Conservation (phyloP, 2,329 filamentous ascomycete genomes). For the Alternaria gaisen region DNA sequence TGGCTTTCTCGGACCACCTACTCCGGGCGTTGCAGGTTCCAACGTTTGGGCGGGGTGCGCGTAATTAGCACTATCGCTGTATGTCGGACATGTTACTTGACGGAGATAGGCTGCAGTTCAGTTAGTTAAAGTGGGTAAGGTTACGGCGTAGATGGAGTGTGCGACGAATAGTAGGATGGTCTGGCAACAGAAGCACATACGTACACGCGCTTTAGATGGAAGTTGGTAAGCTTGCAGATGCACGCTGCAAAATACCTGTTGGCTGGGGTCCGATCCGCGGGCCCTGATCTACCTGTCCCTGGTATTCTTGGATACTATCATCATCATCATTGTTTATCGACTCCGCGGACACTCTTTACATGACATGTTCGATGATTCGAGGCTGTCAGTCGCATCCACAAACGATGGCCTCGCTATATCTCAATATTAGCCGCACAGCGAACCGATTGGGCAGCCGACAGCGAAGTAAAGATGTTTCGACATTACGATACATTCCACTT, state of each 20-base stretch:
- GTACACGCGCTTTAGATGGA: neutral
- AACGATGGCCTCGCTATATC: too few relatives aligned
- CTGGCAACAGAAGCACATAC: too few relatives aligned
- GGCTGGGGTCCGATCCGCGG: neutral
- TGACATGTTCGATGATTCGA: neutral
- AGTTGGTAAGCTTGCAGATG: neutral
- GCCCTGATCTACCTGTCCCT: neutral
- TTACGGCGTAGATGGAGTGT: neutral
- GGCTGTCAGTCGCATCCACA: too few relatives aligned
- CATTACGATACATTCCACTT: neutral
- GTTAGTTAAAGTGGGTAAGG: too few relatives aligned
- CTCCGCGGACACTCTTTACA: neutral
- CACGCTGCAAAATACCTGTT: neutral
- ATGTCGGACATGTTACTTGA: neutral
- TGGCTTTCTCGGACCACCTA: neutral
- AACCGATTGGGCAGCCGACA: neutral
- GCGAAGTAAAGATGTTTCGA: neutral
- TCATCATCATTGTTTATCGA: neutral
- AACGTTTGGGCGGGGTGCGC: neutral
- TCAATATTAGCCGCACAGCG: neutral
- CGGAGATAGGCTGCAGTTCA: neutral
- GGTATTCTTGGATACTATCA: too few relatives aligned
- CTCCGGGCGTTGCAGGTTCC: neutral
- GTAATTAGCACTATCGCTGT: neutral
- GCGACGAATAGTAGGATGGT: neutral